phyloP scores from a whole-genome alignment of 2,329 filamentous ascomycete genomes.

The Acephala macrosclerotiorum region DNA sequence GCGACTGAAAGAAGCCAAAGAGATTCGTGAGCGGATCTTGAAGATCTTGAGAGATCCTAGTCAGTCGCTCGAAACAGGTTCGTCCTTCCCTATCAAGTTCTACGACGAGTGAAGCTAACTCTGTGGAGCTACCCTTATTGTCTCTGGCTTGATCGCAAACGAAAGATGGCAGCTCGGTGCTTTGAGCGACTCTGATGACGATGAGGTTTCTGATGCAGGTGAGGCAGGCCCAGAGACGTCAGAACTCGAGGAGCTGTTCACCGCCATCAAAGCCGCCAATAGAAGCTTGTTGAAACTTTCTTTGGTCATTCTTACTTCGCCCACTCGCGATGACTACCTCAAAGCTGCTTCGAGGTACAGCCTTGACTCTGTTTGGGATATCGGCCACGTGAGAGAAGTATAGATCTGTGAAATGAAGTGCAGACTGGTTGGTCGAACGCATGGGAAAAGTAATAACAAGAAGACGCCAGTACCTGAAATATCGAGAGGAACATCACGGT shows the following conservation, averaged over 20 bases:
- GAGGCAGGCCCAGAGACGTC: conserved; percentile 26
- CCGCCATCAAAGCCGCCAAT: conserved; percentile 33
- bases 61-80: conserved; percentile 33
- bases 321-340: conserved; percentile 36
- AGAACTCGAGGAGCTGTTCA: conserved; percentile 35
- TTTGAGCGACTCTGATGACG: conserved; percentile 31
- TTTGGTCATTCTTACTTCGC: conserved; percentile 35
- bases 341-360: conserved; percentile 37
- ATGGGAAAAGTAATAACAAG: conserved; percentile 44
- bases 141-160: conserved; percentile 29
- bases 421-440: conserved; percentile 36
- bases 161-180: conserved; percentile 30
- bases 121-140: conserved; percentile 28
- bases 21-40: conserved; percentile 30
- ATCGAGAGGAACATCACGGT: conserved; percentile 41
- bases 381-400: conserved; percentile 38
- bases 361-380: conserved; percentile 27
- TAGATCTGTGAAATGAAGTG: conserved; percentile 24
- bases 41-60: conserved; percentile 32
- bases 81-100: neutral
- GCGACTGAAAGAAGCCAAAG: conserved; percentile 35
- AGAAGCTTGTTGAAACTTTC: conserved; percentile 37
- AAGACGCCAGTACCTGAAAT: conserved; percentile 43
- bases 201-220: conserved; percentile 11
- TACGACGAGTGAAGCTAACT: neutral